phyloP scores from a whole-genome alignment of 331 rosid species.

The Malus hybrid region DNA sequence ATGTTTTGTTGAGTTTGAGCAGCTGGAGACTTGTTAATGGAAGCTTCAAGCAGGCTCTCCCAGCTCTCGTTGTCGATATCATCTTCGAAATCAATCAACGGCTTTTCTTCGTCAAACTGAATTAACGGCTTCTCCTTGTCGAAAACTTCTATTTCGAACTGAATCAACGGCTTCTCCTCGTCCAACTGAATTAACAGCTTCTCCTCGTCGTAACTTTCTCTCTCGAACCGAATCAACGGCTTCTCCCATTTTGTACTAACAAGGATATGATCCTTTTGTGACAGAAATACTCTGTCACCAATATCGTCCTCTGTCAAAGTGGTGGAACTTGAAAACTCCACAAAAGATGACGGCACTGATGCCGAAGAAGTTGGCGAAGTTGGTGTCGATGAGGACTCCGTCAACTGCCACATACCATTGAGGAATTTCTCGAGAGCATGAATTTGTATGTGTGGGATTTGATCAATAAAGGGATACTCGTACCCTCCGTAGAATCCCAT shows the following conservation, averaged over 20 bases:
- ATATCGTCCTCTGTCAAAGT: conserved; percentile 12
- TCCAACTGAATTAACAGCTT: conserved; percentile 4
- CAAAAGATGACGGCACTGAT: conserved; percentile 1
- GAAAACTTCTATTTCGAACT: neutral
- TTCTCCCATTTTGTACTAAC: conserved; percentile 20
- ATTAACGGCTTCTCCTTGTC: conserved; percentile 34
- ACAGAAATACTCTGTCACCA: neutral
- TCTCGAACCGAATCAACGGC: conserved; percentile 7
- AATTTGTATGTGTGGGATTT: conserved; percentile 47
- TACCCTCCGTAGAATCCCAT: conserved; percentile 45
- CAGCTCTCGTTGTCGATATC: conserved; percentile 26
- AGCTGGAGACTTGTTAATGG: conserved; percentile 17
- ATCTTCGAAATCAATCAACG: conserved; percentile 20
- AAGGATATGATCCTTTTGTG: neutral
- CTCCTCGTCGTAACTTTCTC: neutral
- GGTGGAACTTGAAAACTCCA: conserved; percentile 2
- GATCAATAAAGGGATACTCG: conserved; percentile 53
- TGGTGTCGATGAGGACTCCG: conserved; percentile 30
- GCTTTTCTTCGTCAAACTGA: no score
- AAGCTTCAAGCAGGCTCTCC: conserved; percentile 67
- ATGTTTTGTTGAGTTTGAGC: neutral
- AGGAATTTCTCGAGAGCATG: conserved; percentile 44
- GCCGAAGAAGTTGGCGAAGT: conserved; percentile 1
- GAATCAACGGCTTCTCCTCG: conserved; percentile 44
- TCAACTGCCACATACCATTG: conserved; percentile 66